Percentiles rank a stretch among this genome's conserved stretches.
phyloP scores from a whole-genome alignment of 768 basidiomycete genomes.

The Pulveroboletus sp. region DNA sequence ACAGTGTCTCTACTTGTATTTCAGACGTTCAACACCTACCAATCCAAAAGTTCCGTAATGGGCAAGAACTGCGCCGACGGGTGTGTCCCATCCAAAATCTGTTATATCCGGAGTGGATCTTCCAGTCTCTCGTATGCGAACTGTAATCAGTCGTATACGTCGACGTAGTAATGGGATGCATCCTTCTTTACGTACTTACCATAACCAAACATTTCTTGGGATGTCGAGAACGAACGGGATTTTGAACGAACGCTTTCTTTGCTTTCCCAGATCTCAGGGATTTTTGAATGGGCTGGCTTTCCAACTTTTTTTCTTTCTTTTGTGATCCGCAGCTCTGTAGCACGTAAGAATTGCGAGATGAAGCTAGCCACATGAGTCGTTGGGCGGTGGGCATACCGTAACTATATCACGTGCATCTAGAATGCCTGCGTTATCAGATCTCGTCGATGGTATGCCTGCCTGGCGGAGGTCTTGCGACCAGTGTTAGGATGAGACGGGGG shows the following conservation, averaged over 20 bases:
- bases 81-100: slow-evolving; percentile 59
- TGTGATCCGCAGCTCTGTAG: not conserved
- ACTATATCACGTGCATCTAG: too few species aligned
- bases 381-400: not conserved
- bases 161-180: slow-evolving; percentile 35
- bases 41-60: slow-evolving; percentile 61
- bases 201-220: too few species aligned
- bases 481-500: too few species aligned
- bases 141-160: slow-evolving; percentile 59
- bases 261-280: not conserved
- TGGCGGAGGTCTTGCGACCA: too few species aligned
- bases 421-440: too few species aligned
- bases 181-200: not conserved
- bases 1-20: not conserved
- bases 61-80: slow-evolving; percentile 50
- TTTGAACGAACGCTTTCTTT: not conserved
- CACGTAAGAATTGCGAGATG: not conserved
- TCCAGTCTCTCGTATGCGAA: slow-evolving; percentile 52
- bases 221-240: not conserved
- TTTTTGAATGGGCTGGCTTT: too few species aligned
- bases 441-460: too few species aligned
- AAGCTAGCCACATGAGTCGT: not conserved
- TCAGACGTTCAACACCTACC: slow-evolving; percentile 59
- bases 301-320: not conserved
- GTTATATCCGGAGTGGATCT: slow-evolving; percentile 70